phyloP scores from a whole-genome alignment of 331 rosid species.

The Rosa hybrid region DNA sequence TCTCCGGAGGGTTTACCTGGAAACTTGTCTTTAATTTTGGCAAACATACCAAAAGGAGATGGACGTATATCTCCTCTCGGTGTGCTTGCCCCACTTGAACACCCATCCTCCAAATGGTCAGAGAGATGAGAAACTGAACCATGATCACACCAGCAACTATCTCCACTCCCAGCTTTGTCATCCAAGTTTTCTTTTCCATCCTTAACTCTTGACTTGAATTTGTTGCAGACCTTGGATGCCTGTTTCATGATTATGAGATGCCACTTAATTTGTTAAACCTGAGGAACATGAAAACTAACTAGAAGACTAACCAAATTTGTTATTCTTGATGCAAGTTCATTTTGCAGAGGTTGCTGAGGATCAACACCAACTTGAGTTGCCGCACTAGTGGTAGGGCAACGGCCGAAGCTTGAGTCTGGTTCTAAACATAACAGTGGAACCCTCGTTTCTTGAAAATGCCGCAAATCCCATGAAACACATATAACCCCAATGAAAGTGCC shows the following conservation, averaged over 20 bases:
- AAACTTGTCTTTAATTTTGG: conserved; percentile 54
- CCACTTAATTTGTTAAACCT: conserved; percentile 29
- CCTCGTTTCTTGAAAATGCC: conserved; percentile 63
- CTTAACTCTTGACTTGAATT: conserved; percentile 71
- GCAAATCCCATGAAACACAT: conserved; percentile 71
- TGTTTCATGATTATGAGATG: conserved; percentile 43
- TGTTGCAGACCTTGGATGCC: conserved; percentile 93
- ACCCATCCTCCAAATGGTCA: conserved; percentile 78
- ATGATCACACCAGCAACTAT: conserved; percentile 59
- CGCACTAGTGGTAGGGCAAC: conserved; percentile 33
- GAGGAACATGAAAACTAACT: conserved; percentile 23
- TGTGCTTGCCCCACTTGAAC: conserved; percentile 88
- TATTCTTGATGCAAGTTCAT: conserved; percentile 70
- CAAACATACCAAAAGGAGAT: conserved; percentile 51
- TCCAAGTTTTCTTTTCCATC: conserved; percentile 55
- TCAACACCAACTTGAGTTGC: conserved; percentile 72
- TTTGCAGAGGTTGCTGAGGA: conserved; percentile 79
- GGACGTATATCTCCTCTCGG: conserved; percentile 69
- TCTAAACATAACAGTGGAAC: conserved; percentile 38
- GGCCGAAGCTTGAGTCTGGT: conserved; percentile 35
- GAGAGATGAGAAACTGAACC: conserved; percentile 36
- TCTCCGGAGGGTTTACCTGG: conserved; percentile 53
- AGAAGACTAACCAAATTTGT: conserved; percentile 81
- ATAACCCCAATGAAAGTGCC: conserved; percentile 67
- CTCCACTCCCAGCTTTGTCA: conserved; percentile 66